A percentile compares a stretch with the other conserved stretches of the same genome.
Evolutionary conservation across 2,329 filamentous ascomycete species (phyloP).

Genomic region (Fusarium sp.): DNA sequence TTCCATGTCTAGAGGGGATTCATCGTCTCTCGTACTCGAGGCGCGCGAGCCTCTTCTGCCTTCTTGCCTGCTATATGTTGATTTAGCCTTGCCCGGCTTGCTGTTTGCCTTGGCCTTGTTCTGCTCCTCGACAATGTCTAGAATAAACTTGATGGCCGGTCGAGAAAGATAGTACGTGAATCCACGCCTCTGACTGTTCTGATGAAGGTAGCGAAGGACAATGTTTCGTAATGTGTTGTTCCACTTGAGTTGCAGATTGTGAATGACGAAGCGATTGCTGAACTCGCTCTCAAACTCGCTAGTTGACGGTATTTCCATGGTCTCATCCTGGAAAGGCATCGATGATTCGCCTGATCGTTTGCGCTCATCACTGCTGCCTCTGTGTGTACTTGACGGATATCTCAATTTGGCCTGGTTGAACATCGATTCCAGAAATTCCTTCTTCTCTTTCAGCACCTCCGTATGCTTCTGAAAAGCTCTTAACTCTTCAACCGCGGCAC

Average conservation of each 20-base stretch:
- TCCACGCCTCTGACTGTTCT: slow-evolving; percentile 93
- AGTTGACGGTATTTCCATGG: slow-evolving; percentile 73
- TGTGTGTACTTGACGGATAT: slow-evolving; percentile 47
- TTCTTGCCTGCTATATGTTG: slow-evolving; percentile 45
- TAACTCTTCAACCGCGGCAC: slow-evolving; percentile 65
- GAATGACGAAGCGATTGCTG: slow-evolving; percentile 97
- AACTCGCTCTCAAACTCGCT: slow-evolving; percentile 93
- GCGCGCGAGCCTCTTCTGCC: slow-evolving; percentile 51
- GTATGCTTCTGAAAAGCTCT: slow-evolving; percentile 69
- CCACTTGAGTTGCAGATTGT: slow-evolving; percentile 98
- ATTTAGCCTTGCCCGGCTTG: slow-evolving; percentile 46
- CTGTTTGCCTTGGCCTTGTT: slow-evolving; percentile 70
- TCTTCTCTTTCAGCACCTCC: slow-evolving; percentile 67
- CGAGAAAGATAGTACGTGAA: slow-evolving; percentile 98
- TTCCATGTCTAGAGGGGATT: slow-evolving; percentile 74
- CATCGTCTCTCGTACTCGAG: slow-evolving; percentile 61
- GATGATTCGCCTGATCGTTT: slow-evolving; percentile 56
- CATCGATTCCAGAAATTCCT: slow-evolving; percentile 68
- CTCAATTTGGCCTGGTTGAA: slow-evolving; percentile 60
- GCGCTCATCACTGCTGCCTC: slow-evolving; percentile 41
- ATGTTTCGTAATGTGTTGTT: slow-evolving; percentile 97
- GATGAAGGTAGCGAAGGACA: slow-evolving; percentile 95
- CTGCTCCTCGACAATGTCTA: slow-evolving; percentile 97
- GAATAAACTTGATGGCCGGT: slow-evolving; percentile 94
- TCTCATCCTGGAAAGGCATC: slow-evolving; percentile 65